Evolutionary conservation across 345 rosid species (phyloP).

Genomic region (Mangifera indica): DNA sequence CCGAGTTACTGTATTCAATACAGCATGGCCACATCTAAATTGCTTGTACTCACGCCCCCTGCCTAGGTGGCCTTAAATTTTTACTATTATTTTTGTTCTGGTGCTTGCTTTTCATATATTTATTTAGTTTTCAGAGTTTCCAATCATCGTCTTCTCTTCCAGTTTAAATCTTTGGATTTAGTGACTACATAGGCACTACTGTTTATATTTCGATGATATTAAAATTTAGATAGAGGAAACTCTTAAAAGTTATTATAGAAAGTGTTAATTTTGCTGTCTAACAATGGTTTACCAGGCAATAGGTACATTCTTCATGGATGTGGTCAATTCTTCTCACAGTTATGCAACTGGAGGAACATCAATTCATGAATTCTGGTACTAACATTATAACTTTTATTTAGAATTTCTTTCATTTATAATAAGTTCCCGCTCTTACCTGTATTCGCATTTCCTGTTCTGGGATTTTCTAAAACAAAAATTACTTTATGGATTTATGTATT

Average conservation of each 20-base stretch:
- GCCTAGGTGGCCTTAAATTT: neutral
- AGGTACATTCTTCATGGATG: slow-evolving; percentile 74
- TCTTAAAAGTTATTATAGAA: neutral
- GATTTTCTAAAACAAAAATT: neutral
- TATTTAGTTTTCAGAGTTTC: neutral
- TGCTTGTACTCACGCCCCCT: neutral
- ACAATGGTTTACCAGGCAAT: slow-evolving; percentile 51
- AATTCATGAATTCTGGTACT: slow-evolving; percentile 74
- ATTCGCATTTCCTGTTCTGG: neutral
- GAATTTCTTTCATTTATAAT: slow-evolving; percentile 7
- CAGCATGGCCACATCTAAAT: neutral
- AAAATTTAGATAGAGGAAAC: neutral
- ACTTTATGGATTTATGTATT: neutral
- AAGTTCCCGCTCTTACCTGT: slow-evolving; percentile 4
- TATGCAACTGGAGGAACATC: slow-evolving; percentile 97
- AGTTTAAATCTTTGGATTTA: neutral
- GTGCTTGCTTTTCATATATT: neutral
- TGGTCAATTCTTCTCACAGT: slow-evolving; percentile 80
- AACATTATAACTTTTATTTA: slow-evolving; percentile 2
- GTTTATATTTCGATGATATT: neutral
- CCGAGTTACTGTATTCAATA: neutral
- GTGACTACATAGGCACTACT: neutral
- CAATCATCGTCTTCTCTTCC: neutral
- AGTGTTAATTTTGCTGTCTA: slow-evolving; percentile 12
- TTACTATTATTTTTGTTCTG: neutral